Percentiles rank a stretch among this genome's conserved stretches.
Conservation (phyloP, 352 stramenopile genomes). For the Phytophthora multivora region DNA sequence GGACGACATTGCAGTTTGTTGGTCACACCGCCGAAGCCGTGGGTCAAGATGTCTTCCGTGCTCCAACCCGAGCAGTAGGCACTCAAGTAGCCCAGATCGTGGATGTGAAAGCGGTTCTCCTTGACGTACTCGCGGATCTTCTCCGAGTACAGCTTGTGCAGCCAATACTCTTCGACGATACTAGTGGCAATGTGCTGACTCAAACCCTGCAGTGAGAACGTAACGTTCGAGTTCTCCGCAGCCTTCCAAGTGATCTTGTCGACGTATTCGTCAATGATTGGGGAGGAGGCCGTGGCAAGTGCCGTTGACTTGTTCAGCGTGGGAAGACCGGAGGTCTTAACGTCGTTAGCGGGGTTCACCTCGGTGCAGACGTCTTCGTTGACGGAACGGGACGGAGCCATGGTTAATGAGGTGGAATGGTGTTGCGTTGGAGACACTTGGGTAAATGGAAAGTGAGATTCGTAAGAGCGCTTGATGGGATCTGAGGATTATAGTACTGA, state of each 20-base stretch:
- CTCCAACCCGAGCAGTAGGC: slow-evolving; percentile 38
- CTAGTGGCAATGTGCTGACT: slow-evolving; percentile 38
- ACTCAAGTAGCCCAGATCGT: slow-evolving; percentile 35
- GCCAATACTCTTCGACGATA: slow-evolving; percentile 36
- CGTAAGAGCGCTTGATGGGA: neutral
- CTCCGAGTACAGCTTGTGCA: slow-evolving; percentile 35
- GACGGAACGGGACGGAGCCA: slow-evolving; percentile 20
- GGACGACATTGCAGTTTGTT: slow-evolving; percentile 39
- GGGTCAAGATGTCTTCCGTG: slow-evolving; percentile 36
- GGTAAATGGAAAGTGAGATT: slow-evolving; percentile 22
- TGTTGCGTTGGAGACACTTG: slow-evolving; percentile 13
- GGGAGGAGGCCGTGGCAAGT: slow-evolving; percentile 18
- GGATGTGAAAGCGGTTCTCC: slow-evolving; percentile 41
- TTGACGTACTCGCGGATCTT: slow-evolving; percentile 29
- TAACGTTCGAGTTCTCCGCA: slow-evolving; percentile 41
- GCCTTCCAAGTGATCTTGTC: slow-evolving; percentile 39
- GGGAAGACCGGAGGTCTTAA: slow-evolving; percentile 14
- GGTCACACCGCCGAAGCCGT: slow-evolving; percentile 33
- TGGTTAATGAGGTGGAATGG: neutral
- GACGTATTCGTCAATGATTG: slow-evolving; percentile 37
- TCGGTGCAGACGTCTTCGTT: slow-evolving; percentile 19
- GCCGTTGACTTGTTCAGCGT: slow-evolving; percentile 22
- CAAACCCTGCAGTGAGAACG: slow-evolving; percentile 35
- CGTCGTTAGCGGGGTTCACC: slow-evolving; percentile 7
- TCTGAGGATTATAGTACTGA: slow-evolving; percentile 2